Conservation (phyloP, 2,329 filamentous ascomycete genomes). For the Lachnellula hyalina region DNA sequence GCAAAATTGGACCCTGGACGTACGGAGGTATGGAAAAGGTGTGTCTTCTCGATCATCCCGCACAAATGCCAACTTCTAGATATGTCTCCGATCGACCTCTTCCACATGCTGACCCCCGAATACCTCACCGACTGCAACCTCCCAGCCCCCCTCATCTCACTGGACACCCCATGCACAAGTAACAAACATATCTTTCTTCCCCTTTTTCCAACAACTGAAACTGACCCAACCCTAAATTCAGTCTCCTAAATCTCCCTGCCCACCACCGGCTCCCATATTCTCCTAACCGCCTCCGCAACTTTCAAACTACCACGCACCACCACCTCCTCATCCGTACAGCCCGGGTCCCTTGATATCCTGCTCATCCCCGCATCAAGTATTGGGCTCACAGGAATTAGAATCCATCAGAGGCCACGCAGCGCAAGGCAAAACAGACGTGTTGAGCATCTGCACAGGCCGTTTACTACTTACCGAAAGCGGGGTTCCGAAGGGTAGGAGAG, state of each 20-base stretch:
- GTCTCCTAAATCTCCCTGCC: slow-evolving; percentile 43
- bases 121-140: slow-evolving; percentile 38
- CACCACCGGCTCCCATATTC: slow-evolving; percentile 33
- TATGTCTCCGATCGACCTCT: slow-evolving; percentile 44
- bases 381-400: no score
- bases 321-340: slow-evolving; percentile 41
- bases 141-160: slow-evolving; percentile 34
- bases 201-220: no score
- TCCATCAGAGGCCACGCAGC: no score
- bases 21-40: no score
- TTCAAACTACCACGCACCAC: slow-evolving; percentile 42
- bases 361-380: no score
- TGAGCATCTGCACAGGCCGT: slow-evolving; percentile 48
- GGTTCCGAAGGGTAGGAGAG: slow-evolving; percentile 40
- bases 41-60: slow-evolving; percentile 24
- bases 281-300: slow-evolving; percentile 37
- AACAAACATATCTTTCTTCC: no score
- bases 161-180: slow-evolving; percentile 38
- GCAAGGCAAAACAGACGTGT: slow-evolving; percentile 39
- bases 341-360: slow-evolving; percentile 48
- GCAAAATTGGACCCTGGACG: no score
- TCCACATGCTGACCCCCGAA: slow-evolving; percentile 41
- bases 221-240: no score
- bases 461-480: slow-evolving; percentile 45
- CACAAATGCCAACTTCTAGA: slow-evolving; percentile 44